Base-by-base conservation (phyloP, 768 basidiomycete genomes). In the Termitomyces sp. region DNA sequence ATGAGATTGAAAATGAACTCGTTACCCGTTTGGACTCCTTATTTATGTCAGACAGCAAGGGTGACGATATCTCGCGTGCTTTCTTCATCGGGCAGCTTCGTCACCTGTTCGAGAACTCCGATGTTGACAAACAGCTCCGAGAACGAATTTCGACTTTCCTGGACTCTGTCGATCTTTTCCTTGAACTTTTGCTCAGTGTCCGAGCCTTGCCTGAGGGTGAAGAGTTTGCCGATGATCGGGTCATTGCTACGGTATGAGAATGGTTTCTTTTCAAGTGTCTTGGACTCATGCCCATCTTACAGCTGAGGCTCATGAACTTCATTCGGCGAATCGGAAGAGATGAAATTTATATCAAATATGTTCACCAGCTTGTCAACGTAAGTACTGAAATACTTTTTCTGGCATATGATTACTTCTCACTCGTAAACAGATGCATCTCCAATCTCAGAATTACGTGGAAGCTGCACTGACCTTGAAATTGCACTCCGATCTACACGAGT, bases 281-380 rank as follows among this genome's bases (percentile, higher is more conserved):
- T 50, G 4, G 1, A 32, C 56, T 62, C 16, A 67, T 44, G 45
- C 49, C 61, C 19, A 29, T 49, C 35, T 48, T 56, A 34, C 58
- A 92, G 90, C 76, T 95, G 60, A 82, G 92, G 34, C 75, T 97
- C 59, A 94, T 97, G 89, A 92, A 94, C 69, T 97, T 95, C 70
- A 93, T 96, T 62, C 83, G 92, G 17, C 83, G 90, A 17, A 95
- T 96, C 55, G 94, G 94, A 17, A 80, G 95, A 12, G 89, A 92
- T 65, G 94, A 95, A 67, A 94, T 97, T 58, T 96, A 95, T 65
- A 90, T 95, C 71, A 92, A 95, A 81, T 96, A 96, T 69, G 90
- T 96, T 23, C 93, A 97, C 67, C 92, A 95, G 67, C 85, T 97
- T 25, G 92, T 96, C 50, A 90, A 92, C 64, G 91, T 95, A 66